Percentiles rank a stretch among this genome's conserved stretches.
Conservation (phyloP, 441 rosid genomes). For the Raphanus hybrid region DNA sequence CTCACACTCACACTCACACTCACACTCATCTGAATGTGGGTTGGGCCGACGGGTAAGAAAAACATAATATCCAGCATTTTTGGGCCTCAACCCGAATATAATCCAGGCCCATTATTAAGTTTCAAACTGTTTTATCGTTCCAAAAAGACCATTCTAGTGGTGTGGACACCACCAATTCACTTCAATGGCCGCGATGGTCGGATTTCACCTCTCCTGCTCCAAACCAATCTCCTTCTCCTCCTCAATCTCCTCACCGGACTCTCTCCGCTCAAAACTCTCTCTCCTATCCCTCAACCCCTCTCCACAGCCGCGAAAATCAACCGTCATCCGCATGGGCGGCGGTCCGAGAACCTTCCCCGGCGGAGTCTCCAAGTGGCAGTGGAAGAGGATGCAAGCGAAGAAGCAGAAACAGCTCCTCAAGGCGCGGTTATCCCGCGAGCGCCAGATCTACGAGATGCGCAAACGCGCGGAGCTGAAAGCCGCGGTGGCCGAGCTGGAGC, state of each 20-base stretch:
- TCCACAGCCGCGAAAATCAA: constrained; percentile 35
- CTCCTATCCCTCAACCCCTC: constrained; percentile 41
- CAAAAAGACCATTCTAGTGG: background rate
- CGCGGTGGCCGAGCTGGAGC: constrained; percentile 72
- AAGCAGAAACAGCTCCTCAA: constrained; percentile 74
- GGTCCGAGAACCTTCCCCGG: constrained; percentile 77
- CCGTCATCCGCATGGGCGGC: constrained; percentile 82
- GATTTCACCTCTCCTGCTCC: constrained; percentile 52
- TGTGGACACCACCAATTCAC: background rate
- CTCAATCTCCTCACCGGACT: constrained; percentile 29
- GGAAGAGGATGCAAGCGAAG: constrained; percentile 83
- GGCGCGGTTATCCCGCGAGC: constrained; percentile 61
- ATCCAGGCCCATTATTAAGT: background rate
- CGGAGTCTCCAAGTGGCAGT: constrained; percentile 76
- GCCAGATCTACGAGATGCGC: constrained; percentile 75
- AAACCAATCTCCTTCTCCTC: constrained; percentile 46
- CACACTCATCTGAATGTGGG: background rate
- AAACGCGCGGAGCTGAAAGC: constrained; percentile 86
- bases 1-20: no score
- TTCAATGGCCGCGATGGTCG: constrained; percentile 39
- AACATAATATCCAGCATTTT: background rate
- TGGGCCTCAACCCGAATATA: background rate
- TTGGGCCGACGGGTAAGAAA: background rate
- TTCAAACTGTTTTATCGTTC: background rate
- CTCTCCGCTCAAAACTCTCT: constrained; percentile 46